Percentiles rank a stretch among this genome's conserved stretches.
Conservation (phyloP, 805 yeast genomes). For the Nakazawaea pomicola region DNA sequence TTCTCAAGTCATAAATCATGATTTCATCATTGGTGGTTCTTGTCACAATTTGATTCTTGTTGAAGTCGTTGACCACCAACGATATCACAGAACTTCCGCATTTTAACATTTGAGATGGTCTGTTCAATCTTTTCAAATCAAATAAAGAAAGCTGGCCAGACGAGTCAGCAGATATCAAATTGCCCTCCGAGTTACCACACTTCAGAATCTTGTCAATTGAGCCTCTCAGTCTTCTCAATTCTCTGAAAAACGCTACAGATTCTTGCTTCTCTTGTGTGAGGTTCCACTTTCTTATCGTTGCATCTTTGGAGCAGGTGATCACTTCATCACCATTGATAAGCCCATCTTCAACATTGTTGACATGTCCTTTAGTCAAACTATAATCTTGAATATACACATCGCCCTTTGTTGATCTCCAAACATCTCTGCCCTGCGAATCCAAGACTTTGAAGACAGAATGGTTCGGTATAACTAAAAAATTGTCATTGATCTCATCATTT, state of each 20-base stretch:
- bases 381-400: conserved; percentile 23
- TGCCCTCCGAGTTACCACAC: conserved; percentile 1
- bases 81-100: neutral
- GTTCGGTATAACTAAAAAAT: conserved; percentile 13
- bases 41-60: conserved; percentile 9
- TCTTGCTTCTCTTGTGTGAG: conserved; percentile 14
- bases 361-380: conserved; percentile 23
- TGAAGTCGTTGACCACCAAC: conserved; percentile 2
- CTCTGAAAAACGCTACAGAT: conserved; percentile 15
- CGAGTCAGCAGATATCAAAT: conserved; percentile 13
- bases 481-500: neutral
- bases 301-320: conserved; percentile 20
- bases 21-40: conserved; percentile 12
- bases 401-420: conserved; percentile 17
- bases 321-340: conserved; percentile 7
- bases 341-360: conserved; percentile 19
- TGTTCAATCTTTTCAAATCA: conserved; percentile 7
- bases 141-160: conserved; percentile 3
- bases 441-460: conserved; percentile 17
- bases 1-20: conserved; percentile 20
- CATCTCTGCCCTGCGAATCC: conserved; percentile 13
- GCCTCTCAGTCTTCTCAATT: conserved; percentile 8
- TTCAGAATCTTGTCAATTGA: conserved; percentile 1
- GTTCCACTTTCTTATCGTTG: conserved; percentile 25
- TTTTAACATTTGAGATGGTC: neutral